Conservation (phyloP, 768 basidiomycete genomes). For the Hypholoma fasciculare region DNA sequence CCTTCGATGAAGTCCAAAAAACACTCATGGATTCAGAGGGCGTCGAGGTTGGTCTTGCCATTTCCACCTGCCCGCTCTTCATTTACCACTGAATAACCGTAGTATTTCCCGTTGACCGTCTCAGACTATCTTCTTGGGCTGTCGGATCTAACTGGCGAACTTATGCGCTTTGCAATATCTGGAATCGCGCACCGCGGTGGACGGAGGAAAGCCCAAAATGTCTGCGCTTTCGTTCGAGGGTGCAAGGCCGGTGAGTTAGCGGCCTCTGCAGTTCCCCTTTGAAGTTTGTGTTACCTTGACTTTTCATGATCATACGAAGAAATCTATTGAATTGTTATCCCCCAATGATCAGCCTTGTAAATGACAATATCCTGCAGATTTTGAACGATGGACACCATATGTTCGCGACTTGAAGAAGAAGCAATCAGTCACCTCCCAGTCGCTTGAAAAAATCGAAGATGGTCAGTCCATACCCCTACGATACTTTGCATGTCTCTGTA, state of each 20-base stretch:
- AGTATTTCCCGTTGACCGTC: conserved; percentile 77
- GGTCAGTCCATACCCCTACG: conserved; percentile 45
- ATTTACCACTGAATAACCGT: conserved; percentile 9
- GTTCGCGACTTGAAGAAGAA: conserved; percentile 82
- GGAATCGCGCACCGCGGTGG: conserved; percentile 70
- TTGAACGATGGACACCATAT: conserved; percentile 73
- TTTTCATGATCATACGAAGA: too few relatives aligned
- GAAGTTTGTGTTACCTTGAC: background rate
- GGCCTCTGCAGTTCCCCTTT: background rate
- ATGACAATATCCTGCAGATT: conserved; percentile 41
- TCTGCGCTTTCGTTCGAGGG: conserved; percentile 70
- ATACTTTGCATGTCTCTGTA: background rate
- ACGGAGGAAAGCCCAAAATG: conserved; percentile 56
- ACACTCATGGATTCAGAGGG: conserved; percentile 63
- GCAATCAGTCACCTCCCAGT: conserved; percentile 80
- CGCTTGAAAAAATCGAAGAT: conserved; percentile 93
- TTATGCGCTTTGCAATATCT: conserved; percentile 95
- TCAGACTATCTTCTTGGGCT: conserved; percentile 92
- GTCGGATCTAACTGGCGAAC: conserved; percentile 93
- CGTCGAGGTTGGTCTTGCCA: conserved; percentile 52
- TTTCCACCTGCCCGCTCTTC: background rate
- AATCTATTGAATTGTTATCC: background rate
- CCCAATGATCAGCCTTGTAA: background rate
- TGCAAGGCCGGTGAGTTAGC: conserved; percentile 64
- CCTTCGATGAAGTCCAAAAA: conserved; percentile 65